These are phyloP conservation scores for Penicillium manginii DNA, from an alignment of 495 filamentous ascomycete species.

Conservation along the genomic window DNA sequence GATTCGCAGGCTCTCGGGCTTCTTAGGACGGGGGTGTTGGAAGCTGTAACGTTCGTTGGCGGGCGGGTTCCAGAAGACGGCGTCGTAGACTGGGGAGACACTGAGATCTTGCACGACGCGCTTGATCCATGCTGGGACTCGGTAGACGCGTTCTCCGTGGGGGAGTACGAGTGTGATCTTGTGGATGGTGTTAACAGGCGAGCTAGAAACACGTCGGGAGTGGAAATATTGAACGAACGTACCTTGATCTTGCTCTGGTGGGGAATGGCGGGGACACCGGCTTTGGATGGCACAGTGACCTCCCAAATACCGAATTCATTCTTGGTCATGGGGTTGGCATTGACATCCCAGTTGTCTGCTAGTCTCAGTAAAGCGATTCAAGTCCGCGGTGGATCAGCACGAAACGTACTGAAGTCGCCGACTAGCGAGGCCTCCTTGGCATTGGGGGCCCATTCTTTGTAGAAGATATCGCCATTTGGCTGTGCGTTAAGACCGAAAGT, in stretches of 20 bases:
- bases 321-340: constrained; percentile 82
- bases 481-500: constrained; percentile 80
- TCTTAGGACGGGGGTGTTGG: constrained; percentile 80
- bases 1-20: constrained; percentile 83
- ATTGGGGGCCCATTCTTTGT: constrained; percentile 97
- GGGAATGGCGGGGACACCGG: constrained; percentile 78
- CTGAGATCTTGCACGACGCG: constrained; percentile 90
- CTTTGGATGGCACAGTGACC: constrained; percentile 72
- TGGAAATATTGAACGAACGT: constrained; percentile 21
- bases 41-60: constrained; percentile 73
- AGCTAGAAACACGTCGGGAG: neutral
- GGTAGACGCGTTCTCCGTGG: constrained; percentile 77
- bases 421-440: constrained; percentile 83
- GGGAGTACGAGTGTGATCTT: constrained; percentile 87
- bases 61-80: constrained; percentile 95
- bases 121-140: constrained; percentile 94
- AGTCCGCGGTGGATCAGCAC: neutral
- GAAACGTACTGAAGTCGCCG: constrained; percentile 86
- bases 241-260: constrained; percentile 97
- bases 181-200: constrained; percentile 7
- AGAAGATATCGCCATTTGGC: constrained; percentile 81
- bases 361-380: constrained; percentile 36
- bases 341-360: constrained; percentile 84
- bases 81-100: constrained; percentile 90
- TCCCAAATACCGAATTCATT: constrained; percentile 88